phyloP scores from a whole-genome alignment of 495 filamentous ascomycete species.

The Aspergillus sclerotioniger region DNA sequence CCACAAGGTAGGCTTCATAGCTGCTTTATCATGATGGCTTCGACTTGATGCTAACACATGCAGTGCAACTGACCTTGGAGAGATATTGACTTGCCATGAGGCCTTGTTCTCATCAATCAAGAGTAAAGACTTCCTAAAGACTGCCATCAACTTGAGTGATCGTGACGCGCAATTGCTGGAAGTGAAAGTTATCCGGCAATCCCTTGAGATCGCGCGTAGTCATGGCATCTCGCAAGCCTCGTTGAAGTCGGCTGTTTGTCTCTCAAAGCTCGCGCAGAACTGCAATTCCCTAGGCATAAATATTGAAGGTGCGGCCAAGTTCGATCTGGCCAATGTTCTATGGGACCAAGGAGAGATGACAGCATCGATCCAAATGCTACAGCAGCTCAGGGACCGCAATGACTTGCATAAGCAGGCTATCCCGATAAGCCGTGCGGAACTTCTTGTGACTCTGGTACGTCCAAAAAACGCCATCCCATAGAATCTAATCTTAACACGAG shows the following conservation, averaged over 20 bases:
- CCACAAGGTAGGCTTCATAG: constrained; percentile 57
- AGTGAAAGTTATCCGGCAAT: constrained; percentile 67
- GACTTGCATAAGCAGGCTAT: constrained; percentile 68
- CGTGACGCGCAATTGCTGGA: constrained; percentile 69
- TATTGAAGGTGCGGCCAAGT: constrained; percentile 67
- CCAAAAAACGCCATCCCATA: background rate
- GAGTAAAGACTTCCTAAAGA: constrained; percentile 60
- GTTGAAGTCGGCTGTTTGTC: constrained; percentile 74
- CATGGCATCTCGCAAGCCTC: constrained; percentile 85
- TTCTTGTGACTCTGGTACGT: constrained; percentile 80
- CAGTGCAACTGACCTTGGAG: constrained; percentile 78
- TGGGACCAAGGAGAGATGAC: constrained; percentile 94
- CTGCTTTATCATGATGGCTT: constrained; percentile 18
- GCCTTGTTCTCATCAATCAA: constrained; percentile 79
- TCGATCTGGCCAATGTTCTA: constrained; percentile 82
- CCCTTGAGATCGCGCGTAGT: constrained; percentile 69
- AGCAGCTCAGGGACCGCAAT: constrained; percentile 62
- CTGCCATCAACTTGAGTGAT: constrained; percentile 51
- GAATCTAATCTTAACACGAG: constrained; percentile 16
- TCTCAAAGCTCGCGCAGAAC: constrained; percentile 67
- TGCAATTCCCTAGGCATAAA: constrained; percentile 68
- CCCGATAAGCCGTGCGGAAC: constrained; percentile 68
- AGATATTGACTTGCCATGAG: constrained; percentile 77
- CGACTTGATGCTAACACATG: constrained; percentile 13
- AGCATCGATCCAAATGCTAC: constrained; percentile 86